Evolutionary conservation across 305 asterid species (phyloP), one percentile per base, ranked within the genome.

Genomic region (Andrographis paniculata): DNA sequence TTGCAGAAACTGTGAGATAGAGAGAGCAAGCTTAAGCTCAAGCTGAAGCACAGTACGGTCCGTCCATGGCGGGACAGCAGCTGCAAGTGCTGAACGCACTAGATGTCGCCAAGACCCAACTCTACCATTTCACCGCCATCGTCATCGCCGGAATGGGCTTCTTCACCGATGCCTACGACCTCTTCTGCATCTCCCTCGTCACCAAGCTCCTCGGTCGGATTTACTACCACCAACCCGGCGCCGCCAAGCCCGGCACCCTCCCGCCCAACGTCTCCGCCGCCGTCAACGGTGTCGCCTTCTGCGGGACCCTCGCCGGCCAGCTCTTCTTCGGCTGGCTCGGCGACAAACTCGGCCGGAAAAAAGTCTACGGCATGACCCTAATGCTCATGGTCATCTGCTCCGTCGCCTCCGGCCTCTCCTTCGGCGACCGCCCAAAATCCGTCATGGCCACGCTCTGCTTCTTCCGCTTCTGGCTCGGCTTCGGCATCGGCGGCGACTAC

Each of bases 321-420:
- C 43, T 38, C 10, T 38, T 38, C 43, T 38, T 38, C 43, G 43
- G 43, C 11, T 38, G 43, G 43, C 43, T 38, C 14, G 43, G 43
- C 9, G 43, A 38, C 43, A 38, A 38, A 6, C 5, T 38, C 11
- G 43, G 43, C 19, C 43, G 43, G 18, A 38, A 38, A 5, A 38
- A 38, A 20, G 43, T 38, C 9, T 38, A 38, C 19, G 43, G 43
- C 19, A 20, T 38, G 10, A 38, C 43, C 0, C 9, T 38, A 1
- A 14, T 38, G 1, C 43, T 38, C 19, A 38, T 38, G 43, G 19
- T 38, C 6, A 11, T 38, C 3, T 38, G 43, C 43, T 38, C 43
- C 9, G 20, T 38, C 19, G 43, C 43, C 19, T 38, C 43, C 10
- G 43, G 43, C 1, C 43, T 38, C 2, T 14, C 43, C 9, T 38